phyloP scores from a whole-genome alignment of 192 early-diverging fungal species.

The Podila clonocystis region DNA sequence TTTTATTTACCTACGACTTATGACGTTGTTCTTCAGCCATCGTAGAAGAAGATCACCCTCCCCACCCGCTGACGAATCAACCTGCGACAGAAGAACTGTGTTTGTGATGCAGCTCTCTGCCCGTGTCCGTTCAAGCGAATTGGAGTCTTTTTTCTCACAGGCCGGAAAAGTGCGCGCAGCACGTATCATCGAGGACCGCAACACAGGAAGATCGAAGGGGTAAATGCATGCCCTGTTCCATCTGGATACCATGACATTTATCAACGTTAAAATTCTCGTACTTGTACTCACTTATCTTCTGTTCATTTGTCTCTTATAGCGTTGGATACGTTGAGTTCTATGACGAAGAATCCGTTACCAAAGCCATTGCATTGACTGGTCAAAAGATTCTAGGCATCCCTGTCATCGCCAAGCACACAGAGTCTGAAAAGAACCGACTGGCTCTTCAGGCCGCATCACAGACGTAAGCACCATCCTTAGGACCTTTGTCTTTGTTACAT shows the following conservation, averaged over 20 bases:
- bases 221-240: constrained; percentile 33
- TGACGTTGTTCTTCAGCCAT: constrained; percentile 9
- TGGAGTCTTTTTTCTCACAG: constrained; percentile 86
- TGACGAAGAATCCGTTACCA: constrained; percentile 81
- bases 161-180: constrained; percentile 91
- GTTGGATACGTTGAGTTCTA: constrained; percentile 98
- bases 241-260: neutral
- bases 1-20: neutral
- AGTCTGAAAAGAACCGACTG: constrained; percentile 92
- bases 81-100: constrained; percentile 92
- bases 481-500: neutral
- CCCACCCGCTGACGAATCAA: constrained; percentile 73
- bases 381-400: constrained; percentile 92
- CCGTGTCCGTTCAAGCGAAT: constrained; percentile 77
- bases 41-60: constrained; percentile 68
- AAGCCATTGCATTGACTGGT: constrained; percentile 86
- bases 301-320: constrained; percentile 48
- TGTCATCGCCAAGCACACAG: constrained; percentile 91
- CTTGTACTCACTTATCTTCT: neutral
- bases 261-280: neutral
- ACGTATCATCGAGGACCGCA: constrained; percentile 85
- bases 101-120: constrained; percentile 95
- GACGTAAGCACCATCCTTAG: constrained; percentile 53
- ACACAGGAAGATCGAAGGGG: constrained; percentile 88
- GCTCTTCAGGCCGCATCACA: constrained; percentile 65